These are phyloP conservation scores for Ceratobasidium sp. DNA, from an alignment of 1,284 basidiomycete genomes.

Conservation along the genomic window DNA sequence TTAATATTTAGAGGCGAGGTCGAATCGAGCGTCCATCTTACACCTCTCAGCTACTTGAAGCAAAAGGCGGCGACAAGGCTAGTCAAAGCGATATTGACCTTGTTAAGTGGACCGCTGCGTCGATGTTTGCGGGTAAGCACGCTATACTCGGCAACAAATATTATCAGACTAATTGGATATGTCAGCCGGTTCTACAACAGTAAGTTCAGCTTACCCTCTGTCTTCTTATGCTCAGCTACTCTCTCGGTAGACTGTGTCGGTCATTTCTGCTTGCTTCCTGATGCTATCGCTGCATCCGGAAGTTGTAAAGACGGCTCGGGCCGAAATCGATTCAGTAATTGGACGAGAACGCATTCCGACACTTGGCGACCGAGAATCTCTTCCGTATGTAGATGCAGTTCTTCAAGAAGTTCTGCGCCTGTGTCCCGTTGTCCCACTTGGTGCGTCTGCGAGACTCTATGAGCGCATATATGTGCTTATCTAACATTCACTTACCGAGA, in stretches of 20 bases:
- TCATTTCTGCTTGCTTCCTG: slow-evolving; percentile 17
- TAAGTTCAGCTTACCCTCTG: background rate
- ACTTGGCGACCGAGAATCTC: slow-evolving; percentile 18
- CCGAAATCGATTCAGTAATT: slow-evolving; percentile 43
- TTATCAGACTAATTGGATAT: background rate
- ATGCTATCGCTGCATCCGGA: slow-evolving; percentile 44
- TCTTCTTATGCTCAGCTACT: too few species aligned
- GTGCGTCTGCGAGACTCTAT: background rate
- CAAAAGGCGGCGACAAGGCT: slow-evolving; percentile 19
- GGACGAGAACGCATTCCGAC: slow-evolving; percentile 33
- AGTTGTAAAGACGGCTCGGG: slow-evolving; percentile 13
- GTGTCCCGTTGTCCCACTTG: slow-evolving; percentile 1
- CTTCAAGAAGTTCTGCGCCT: slow-evolving; percentile 48
- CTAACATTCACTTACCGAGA: background rate
- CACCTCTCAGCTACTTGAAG: slow-evolving; percentile 23
- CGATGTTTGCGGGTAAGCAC: slow-evolving; percentile 20
- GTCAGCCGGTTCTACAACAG: slow-evolving; percentile 24
- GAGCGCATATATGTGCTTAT: background rate
- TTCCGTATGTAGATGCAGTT: slow-evolving; percentile 50
- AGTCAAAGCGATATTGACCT: slow-evolving; percentile 26
- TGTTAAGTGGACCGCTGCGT: slow-evolving; percentile 25
- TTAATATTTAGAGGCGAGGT: background rate
- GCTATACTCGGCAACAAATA: background rate
- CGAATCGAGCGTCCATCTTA: slow-evolving; percentile 24
- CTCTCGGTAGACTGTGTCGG: slow-evolving; percentile 4